Evolutionary conservation across 2,329 filamentous ascomycete genomes (phyloP).

Genomic region (Neofusicoccum kwambonambiense): DNA sequence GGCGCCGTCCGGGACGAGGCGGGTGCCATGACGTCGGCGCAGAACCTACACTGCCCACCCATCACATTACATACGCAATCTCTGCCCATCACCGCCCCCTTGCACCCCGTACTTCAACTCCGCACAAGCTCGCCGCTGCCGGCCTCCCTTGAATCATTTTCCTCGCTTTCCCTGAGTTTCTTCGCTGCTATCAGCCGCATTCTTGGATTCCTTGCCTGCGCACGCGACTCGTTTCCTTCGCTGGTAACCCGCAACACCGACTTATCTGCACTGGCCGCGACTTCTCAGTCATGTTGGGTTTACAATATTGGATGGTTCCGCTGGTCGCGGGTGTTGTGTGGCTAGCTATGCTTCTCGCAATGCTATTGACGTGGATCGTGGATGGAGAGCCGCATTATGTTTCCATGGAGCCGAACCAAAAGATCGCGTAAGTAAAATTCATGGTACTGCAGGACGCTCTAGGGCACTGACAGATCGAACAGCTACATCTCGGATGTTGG

Average conservation of each 20-base stretch:
- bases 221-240: conserved; percentile 6
- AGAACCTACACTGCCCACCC: conserved; percentile 11
- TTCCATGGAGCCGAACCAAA: conserved; percentile 59
- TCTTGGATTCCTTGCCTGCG: background rate
- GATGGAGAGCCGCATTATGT: conserved; percentile 57
- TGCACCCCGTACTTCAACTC: background rate
- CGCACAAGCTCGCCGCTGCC: background rate
- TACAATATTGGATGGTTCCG: conserved; percentile 63
- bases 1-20: conserved; percentile 6
- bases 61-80: conserved; percentile 8
- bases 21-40: conserved; percentile 5
- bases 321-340: conserved; percentile 59
- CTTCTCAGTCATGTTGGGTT: conserved; percentile 34
- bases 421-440: conserved; percentile 64
- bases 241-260: background rate
- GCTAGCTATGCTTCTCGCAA: conserved; percentile 62
- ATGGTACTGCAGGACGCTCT: too few relatives aligned
- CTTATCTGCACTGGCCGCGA: background rate
- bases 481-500: conserved; percentile 50
- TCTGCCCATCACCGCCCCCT: background rate
- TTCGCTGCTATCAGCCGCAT: background rate
- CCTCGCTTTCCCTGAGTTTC: background rate
- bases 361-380: conserved; percentile 69
- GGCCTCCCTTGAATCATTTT: background rate
- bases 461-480: background rate